Conservation (phyloP, 495 filamentous ascomycete genomes). For the Penicillium dipodomyicola region DNA sequence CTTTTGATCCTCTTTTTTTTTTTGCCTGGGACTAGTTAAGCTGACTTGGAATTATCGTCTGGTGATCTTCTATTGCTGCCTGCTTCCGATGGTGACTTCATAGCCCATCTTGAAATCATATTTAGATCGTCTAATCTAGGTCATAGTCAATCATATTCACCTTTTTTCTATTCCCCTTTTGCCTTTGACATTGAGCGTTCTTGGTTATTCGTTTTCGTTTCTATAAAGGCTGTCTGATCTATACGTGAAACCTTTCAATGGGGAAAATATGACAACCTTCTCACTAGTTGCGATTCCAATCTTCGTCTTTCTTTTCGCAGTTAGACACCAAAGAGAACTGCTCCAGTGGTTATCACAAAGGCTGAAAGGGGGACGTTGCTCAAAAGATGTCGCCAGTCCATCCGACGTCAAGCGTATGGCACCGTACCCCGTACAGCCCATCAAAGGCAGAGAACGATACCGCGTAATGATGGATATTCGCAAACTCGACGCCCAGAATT, state of each 20-base stretch:
- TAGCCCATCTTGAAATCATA: conserved; percentile 6
- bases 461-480: conserved; percentile 56
- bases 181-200: conserved; percentile 1
- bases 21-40: conserved; percentile 18
- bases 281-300: conserved; percentile 38
- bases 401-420: conserved; percentile 40
- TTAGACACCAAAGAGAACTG: conserved; percentile 42
- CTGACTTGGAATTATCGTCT: conserved; percentile 14
- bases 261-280: conserved; percentile 34
- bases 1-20: conserved; percentile 15
- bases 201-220: conserved; percentile 5
- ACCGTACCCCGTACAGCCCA: conserved; percentile 46
- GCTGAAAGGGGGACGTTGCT: conserved; percentile 9
- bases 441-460: conserved; percentile 45
- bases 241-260: conserved; percentile 12
- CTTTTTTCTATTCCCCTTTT: conserved; percentile 16
- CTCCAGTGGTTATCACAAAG: conserved; percentile 21
- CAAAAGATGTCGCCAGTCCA: conserved; percentile 15
- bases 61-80: conserved; percentile 14
- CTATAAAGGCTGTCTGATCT: neutral
- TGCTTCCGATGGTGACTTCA: conserved; percentile 18
- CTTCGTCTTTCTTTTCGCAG: conserved; percentile 41
- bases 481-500: conserved; percentile 50
- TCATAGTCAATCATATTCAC: conserved; percentile 15
- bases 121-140: conserved; percentile 18